Evolutionary conservation across 2,329 filamentous ascomycete genomes (phyloP).

Genomic region (Sarocladium strictum): DNA sequence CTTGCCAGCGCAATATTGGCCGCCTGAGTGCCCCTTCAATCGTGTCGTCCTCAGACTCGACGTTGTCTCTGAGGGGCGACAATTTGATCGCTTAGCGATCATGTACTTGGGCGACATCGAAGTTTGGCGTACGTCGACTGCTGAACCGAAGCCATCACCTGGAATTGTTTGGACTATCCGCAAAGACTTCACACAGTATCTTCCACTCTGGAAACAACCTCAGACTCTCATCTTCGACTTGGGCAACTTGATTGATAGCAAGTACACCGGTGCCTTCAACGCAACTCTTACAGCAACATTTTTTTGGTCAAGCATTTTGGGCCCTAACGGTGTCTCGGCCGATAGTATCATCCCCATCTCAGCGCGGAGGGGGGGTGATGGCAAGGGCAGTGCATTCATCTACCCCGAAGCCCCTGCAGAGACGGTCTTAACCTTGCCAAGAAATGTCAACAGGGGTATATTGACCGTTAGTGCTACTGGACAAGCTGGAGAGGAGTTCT

Average conservation of each 20-base stretch:
- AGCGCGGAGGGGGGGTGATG: constrained; percentile 37
- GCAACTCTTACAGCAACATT: constrained; percentile 70
- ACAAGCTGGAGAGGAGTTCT: constrained; percentile 74
- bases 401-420: constrained; percentile 58
- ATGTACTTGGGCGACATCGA: constrained; percentile 75
- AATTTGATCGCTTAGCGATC: constrained; percentile 70
- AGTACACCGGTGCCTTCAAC: constrained; percentile 69
- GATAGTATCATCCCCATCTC: constrained; percentile 65
- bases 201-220: constrained; percentile 59
- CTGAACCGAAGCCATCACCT: constrained; percentile 59
- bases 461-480: constrained; percentile 74
- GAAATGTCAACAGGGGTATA: constrained; percentile 61
- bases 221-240: constrained; percentile 79
- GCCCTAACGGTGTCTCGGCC: constrained; percentile 33
- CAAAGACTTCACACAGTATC: constrained; percentile 72
- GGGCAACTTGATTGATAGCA: constrained; percentile 62
- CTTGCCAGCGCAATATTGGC: constrained; percentile 52
- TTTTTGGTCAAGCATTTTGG: constrained; percentile 37
- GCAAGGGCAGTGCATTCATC: constrained; percentile 60
- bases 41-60: constrained; percentile 72
- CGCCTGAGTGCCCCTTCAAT: constrained; percentile 66
- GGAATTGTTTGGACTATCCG: constrained; percentile 72
- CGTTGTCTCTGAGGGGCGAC: constrained; percentile 62
- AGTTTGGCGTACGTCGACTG: constrained; percentile 78
- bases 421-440: constrained; percentile 55